phyloP scores from a whole-genome alignment of 345 rosid genomes.

The Eucalyptus regnans region DNA sequence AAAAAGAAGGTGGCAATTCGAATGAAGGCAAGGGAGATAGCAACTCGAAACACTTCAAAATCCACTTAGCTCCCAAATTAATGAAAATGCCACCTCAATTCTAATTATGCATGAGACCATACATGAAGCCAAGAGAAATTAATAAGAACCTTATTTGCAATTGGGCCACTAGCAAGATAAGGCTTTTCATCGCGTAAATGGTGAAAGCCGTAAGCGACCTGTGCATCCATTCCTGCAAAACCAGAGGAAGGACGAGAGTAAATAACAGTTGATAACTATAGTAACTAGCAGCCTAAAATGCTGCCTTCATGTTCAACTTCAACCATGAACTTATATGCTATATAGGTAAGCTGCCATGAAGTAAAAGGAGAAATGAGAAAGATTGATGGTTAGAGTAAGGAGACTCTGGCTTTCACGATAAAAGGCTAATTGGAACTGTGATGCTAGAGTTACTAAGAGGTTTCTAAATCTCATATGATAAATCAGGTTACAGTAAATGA shows the following conservation, averaged over 20 bases:
- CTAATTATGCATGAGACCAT: background rate
- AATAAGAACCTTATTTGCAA: conserved; percentile 72
- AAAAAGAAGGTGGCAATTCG: background rate
- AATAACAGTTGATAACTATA: background rate
- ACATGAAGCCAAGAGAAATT: background rate
- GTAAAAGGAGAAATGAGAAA: background rate
- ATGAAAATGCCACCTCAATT: background rate
- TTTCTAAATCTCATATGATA: background rate
- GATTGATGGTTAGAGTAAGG: background rate
- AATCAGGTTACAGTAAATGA: background rate
- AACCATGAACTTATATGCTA: background rate
- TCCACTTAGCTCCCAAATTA: background rate
- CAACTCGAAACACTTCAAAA: background rate
- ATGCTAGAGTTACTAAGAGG: background rate
- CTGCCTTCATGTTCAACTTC: background rate
- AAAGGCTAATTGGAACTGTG: background rate
- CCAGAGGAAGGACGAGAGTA: background rate
- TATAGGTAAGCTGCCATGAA: background rate
- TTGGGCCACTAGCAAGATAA: conserved; percentile 89
- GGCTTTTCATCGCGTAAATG: conserved; percentile 92
- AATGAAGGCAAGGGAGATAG: background rate
- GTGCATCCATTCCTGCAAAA: conserved; percentile 92
- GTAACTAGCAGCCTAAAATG: background rate
- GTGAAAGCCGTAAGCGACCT: conserved; percentile 95
- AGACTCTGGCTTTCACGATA: background rate